Conservation (phyloP, 352 stramenopile genomes). For the Phytophthora cactorum region DNA sequence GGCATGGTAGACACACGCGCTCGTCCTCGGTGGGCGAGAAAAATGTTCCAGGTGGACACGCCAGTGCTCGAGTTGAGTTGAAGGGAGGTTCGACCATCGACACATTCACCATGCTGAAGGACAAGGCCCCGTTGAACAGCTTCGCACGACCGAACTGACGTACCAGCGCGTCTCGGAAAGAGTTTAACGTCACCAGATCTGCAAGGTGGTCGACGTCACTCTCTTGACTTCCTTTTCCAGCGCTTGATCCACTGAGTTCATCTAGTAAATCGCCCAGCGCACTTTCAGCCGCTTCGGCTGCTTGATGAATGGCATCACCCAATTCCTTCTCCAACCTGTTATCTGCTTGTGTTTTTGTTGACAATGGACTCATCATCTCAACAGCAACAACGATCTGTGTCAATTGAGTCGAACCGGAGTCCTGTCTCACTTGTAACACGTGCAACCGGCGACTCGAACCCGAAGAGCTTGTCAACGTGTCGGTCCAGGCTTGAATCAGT, state of each 20-base stretch:
- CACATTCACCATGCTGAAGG: conserved; percentile 26
- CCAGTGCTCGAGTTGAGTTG: conserved; percentile 36
- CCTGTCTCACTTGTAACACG: conserved; percentile 26
- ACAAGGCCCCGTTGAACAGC: conserved; percentile 17
- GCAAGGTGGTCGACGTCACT: conserved; percentile 14
- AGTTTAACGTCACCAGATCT: conserved; percentile 15
- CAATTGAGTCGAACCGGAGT: background rate
- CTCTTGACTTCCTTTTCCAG: background rate
- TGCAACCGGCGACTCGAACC: conserved; percentile 28
- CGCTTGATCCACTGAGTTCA: conserved; percentile 16
- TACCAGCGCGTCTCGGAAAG: conserved; percentile 32
- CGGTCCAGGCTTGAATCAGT: conserved; percentile 30
- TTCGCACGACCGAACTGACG: conserved; percentile 27
- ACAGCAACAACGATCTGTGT: conserved; percentile 35
- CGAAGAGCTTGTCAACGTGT: conserved; percentile 28
- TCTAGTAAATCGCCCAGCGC: conserved; percentile 21
- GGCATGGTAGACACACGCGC: conserved; percentile 40
- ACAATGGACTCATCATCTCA: conserved; percentile 16
- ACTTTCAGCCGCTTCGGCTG: conserved; percentile 17
- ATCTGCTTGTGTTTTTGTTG: background rate
- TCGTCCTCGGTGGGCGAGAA: conserved; percentile 18
- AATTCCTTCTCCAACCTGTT: conserved; percentile 1
- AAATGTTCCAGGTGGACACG: conserved; percentile 41
- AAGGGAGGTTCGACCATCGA: conserved; percentile 28
- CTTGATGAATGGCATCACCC: conserved; percentile 19